Conservation (phyloP, 2,329 filamentous ascomycete genomes). For the Rutstroemia sp. region DNA sequence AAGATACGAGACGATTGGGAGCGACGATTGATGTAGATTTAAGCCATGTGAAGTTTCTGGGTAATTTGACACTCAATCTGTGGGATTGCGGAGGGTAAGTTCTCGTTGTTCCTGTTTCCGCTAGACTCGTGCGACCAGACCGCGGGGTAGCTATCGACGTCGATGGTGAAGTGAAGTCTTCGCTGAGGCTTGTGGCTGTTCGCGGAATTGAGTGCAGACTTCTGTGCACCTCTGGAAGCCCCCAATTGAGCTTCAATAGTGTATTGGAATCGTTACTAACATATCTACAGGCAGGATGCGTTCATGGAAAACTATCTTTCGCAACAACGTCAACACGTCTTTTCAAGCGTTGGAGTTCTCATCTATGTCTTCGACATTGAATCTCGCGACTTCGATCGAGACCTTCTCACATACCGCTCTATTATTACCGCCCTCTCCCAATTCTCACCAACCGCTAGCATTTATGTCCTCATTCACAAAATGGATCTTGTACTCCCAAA, state of each 20-base stretch:
- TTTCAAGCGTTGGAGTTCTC: conserved; percentile 89
- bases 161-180: neutral
- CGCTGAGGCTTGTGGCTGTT: neutral
- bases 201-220: neutral
- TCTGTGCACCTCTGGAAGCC: neutral
- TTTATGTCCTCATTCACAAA: conserved; percentile 97
- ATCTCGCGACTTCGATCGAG: conserved; percentile 86
- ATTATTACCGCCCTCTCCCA: conserved; percentile 85
- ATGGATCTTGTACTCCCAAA: conserved; percentile 89
- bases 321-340: conserved; percentile 91
- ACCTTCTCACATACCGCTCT: conserved; percentile 84
- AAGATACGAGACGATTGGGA: conserved; percentile 85
- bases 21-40: conserved; percentile 98
- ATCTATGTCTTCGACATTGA: conserved; percentile 99
- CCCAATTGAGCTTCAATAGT: neutral
- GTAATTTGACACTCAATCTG: conserved; percentile 91
- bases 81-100: conserved; percentile 92
- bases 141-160: neutral
- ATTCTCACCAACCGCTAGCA: conserved; percentile 70
- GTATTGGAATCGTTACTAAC: conserved; percentile 16
- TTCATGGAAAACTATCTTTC: conserved; percentile 99
- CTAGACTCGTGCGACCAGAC: neutral
- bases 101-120: neutral
- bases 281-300: conserved; percentile 68
- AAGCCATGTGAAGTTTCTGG: conserved; percentile 97